Evolutionary conservation across 805 yeast genomes (phyloP).

Genomic region (Teunomyces barrocoloradensis): DNA sequence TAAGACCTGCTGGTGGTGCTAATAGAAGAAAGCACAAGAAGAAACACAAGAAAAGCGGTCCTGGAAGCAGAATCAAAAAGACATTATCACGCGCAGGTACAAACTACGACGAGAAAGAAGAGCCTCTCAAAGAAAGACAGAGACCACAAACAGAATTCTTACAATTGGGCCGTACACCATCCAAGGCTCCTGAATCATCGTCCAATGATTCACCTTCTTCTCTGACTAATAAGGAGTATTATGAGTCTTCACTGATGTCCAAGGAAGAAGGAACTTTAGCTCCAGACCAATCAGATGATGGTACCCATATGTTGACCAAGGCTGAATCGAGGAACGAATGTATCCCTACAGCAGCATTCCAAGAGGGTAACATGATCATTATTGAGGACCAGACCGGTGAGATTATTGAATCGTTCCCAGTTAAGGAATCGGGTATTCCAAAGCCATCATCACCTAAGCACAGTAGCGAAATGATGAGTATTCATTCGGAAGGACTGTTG

Average conservation of each 20-base stretch:
- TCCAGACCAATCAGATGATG: neutral
- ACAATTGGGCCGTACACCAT: conserved; percentile 34
- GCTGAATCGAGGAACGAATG: conserved; percentile 4
- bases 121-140: conserved; percentile 22
- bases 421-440: conserved; percentile 7
- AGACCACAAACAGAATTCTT: conserved; percentile 41
- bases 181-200: conserved; percentile 10
- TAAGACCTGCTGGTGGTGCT: conserved; percentile 75
- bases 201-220: conserved; percentile 5
- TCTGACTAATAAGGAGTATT: conserved; percentile 6
- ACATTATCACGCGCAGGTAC: conserved; percentile 24
- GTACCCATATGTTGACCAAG: conserved; percentile 2
- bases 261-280: neutral
- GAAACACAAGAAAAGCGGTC: conserved; percentile 26
- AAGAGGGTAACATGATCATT: conserved; percentile 68
- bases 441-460: neutral
- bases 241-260: neutral
- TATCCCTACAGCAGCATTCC: conserved; percentile 41
- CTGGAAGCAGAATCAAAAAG: conserved; percentile 33
- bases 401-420: conserved; percentile 55
- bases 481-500: conserved; percentile 42
- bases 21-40: conserved; percentile 45
- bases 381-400: conserved; percentile 87
- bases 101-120: conserved; percentile 13
- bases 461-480: conserved; percentile 17